phyloP scores from a whole-genome alignment of 2,329 filamentous ascomycete genomes.

The Colletotrichum incanum region DNA sequence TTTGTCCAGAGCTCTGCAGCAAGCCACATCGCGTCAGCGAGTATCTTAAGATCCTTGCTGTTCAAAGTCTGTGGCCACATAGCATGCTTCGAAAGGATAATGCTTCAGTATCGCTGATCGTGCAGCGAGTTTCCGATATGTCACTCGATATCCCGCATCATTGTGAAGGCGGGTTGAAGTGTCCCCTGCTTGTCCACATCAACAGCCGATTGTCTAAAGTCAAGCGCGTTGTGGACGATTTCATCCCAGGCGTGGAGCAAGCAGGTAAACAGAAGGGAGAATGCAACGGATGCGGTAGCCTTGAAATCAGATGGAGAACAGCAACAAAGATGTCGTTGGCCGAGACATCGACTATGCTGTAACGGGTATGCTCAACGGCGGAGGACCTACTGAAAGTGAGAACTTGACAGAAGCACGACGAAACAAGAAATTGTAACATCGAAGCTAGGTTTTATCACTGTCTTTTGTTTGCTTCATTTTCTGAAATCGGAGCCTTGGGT shows the following conservation, averaged over 20 bases:
- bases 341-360: background rate
- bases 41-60: conserved; percentile 8
- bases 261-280: background rate
- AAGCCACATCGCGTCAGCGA: conserved; percentile 12
- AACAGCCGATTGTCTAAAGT: background rate
- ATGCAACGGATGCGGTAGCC: background rate
- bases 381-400: background rate
- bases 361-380: too few species aligned
- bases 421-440: background rate
- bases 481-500: conserved; percentile 28
- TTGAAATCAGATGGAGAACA: background rate
- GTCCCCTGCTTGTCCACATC: conserved; percentile 1
- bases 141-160: background rate
- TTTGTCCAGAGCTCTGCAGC: conserved; percentile 12
- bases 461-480: background rate
- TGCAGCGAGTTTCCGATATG: background rate
- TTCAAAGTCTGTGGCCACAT: conserved; percentile 9
- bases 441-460: background rate
- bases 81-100: background rate
- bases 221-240: background rate
- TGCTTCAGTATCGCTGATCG: background rate
- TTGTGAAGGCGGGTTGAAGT: background rate
- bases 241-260: background rate
- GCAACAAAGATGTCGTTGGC: background rate
- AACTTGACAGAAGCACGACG: background rate